Evolutionary conservation across 345 rosid genomes (phyloP), one percentile per base, ranked within the genome.

Genomic region (Arabidopsis arenosa): DNA sequence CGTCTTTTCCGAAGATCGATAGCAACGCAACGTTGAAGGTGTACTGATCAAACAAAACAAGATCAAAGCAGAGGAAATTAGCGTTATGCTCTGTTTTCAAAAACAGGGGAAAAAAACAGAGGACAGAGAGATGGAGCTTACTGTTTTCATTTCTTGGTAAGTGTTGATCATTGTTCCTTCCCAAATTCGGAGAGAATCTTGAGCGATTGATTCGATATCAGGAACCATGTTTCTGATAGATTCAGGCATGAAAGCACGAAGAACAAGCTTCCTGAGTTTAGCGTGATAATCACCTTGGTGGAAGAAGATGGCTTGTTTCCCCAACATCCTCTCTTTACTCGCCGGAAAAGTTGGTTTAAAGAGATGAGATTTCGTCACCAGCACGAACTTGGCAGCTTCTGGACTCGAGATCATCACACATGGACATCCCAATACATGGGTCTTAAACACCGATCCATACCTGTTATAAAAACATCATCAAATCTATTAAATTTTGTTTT

Each of bases 311-410:
- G 95, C 97, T 77, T 89, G 87, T 70, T 82, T 86, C 15, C 98
- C 98, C 0, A 93, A 18, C 91, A 90, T 88, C 85, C 89, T 86
- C 83, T 93, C 98, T 80, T 93, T 93, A 61, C 95, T 90, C 3
- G 90, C 92, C 0, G 97, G 98, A 56, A 88, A 93, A 57, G 95
- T 89, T 4, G 98, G 98, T 77, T 93, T 90, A 82, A 93, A 93
- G 53, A 93, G 89, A 72, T 89, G 81, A 21, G 95, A 76, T 59
- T 73, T 84, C 1, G 92, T 93, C 4, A 79, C 87, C 0, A 90
- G 89, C 11, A 93, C 97, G 35, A 88, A 86, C 80, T 84, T 89
- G 0, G 90, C 93, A 15, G 95, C 96, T 32, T 90, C 97, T 1
- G 98, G 90, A 77, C 92, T 87, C 4, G 98, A 86, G 14, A 93